phyloP scores from a whole-genome alignment of 1,139 yeast genomes.

The Debaryomyces coudertii region DNA sequence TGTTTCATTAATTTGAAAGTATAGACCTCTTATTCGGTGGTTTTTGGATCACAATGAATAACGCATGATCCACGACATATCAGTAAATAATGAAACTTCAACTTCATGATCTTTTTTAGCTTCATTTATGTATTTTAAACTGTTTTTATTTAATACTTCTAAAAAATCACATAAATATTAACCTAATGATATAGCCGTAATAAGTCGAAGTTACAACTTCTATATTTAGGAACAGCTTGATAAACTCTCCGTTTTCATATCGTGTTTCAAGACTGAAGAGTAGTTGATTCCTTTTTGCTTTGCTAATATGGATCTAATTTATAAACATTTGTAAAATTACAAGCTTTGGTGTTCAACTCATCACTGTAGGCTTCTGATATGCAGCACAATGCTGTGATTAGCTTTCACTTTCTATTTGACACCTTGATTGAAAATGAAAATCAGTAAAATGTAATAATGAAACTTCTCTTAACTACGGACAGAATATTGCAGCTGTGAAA shows the following conservation, averaged over 20 bases:
- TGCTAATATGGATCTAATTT: conserved; percentile 22
- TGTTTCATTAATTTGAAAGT: conserved; percentile 58
- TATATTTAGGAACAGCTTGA: conserved; percentile 37
- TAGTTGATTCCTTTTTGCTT: conserved; percentile 20
- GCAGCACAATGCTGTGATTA: conserved; percentile 56
- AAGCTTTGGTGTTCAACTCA: conserved; percentile 29
- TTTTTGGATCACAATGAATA: conserved; percentile 46
- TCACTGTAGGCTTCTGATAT: conserved; percentile 39
- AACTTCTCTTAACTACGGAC: conserved; percentile 33
- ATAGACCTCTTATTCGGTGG: conserved; percentile 53
- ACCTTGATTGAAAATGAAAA: conserved; percentile 62
- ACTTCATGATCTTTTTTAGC: conserved; percentile 39
- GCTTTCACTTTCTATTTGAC: conserved; percentile 60
- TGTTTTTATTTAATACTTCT: conserved; percentile 56
- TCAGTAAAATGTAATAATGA: conserved; percentile 67
- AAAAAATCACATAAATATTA: conserved; percentile 68
- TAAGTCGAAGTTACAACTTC: conserved; percentile 46
- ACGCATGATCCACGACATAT: conserved; percentile 66
- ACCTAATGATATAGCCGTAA: conserved; percentile 62
- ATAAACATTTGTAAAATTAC: conserved; percentile 38
- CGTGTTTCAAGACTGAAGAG: conserved; percentile 38
- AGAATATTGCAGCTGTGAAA: conserved; percentile 28
- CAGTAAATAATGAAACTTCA: conserved; percentile 68
- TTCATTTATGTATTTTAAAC: conserved; percentile 49
- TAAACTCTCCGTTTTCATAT: conserved; percentile 38